Base-by-base conservation (phyloP, 2,329 filamentous ascomycete species). In the Chrysosporium keratinophilum region DNA sequence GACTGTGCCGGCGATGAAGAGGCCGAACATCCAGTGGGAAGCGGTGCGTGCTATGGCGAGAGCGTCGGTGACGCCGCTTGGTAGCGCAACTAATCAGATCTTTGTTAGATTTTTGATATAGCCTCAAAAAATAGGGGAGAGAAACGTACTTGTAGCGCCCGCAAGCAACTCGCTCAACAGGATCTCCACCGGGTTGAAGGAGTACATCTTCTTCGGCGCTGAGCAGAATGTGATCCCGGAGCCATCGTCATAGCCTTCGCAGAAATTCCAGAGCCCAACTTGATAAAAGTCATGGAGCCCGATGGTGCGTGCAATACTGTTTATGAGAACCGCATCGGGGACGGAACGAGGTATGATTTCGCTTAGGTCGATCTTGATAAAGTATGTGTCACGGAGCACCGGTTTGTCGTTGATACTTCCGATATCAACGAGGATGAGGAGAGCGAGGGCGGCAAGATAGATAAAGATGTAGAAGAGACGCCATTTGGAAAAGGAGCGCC, bases 271-370 rank as follows among this genome's bases (percentile, higher is more conserved):
- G 40, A 96, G 72, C 5, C 90, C 90, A 28, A 95, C 86, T 63
- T 89, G 86, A 70, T 96, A 96, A 71, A 95, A 96, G 69, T 96
- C 91, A 67, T 95, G 88, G 47, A 96, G 77, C 31, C 90, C 91
- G 52, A 96, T 76, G 19, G 85, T 87, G 50, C 87, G 83, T 3
- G 89, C 88, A 60, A 95, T 89, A 44, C 83, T 88, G 74, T 95
- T 95, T 69, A 95, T 85, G 44, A 95, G 77, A 20, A 78, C 72
- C 9, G 82, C 81, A 65, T 89, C 85, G 41, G 85, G 84, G 14
- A 87, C 79, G 4, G 79, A 81, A 34, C 81, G 74, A 0, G 86
- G 85, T 54, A 95, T 84, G 65, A 96, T 85, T 63, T 94, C 79
- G 61, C 86, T 80, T 47, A 96, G 78, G 69, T 95, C 80, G 63